A percentile compares a stretch with the other conserved stretches of the same genome.
Evolutionary conservation across 2,329 filamentous ascomycete genomes (phyloP).

Genomic region (Aspergillus texensis): DNA sequence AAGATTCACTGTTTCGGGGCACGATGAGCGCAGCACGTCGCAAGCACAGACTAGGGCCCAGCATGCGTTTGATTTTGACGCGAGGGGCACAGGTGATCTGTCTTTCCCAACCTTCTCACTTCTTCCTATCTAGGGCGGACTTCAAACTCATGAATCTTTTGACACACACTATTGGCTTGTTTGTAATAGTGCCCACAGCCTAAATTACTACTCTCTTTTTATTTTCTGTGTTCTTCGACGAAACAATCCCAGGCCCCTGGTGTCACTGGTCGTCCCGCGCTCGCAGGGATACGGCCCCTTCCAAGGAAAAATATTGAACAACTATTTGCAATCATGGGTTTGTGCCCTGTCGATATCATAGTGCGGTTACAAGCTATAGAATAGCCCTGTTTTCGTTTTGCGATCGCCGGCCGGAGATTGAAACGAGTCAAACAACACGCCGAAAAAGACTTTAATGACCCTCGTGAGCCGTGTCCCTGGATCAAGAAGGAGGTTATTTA

Average conservation of each 20-base stretch:
- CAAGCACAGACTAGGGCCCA: constrained; percentile 4
- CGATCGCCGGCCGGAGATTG: not conserved
- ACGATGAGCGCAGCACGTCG: constrained; percentile 3
- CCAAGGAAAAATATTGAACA: not conserved
- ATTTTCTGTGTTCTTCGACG: not conserved
- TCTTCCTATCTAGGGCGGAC: not conserved
- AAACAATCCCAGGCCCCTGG: not conserved
- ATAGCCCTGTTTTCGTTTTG: not conserved
- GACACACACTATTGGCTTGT: not conserved
- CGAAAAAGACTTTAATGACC: not conserved
- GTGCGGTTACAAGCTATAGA: not conserved
- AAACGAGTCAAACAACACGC: not conserved
- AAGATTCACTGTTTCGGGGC: constrained; percentile 13
- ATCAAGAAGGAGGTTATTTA: not conserved
- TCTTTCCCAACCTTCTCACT: constrained; percentile 6
- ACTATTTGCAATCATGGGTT: not conserved
- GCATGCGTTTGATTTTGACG: constrained; percentile 11
- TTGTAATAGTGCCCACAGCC: not conserved
- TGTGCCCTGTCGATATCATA: no score
- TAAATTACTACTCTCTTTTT: not conserved
- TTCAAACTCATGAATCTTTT: not conserved
- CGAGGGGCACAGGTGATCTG: constrained; percentile 20
- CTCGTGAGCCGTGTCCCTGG: not conserved
- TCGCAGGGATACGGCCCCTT: constrained; percentile 1
- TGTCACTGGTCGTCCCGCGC: not conserved